Evolutionary conservation across 2,329 filamentous ascomycete genomes (phyloP), one percentile per base, ranked within the genome.

Genomic region (Diaporthe sp.): DNA sequence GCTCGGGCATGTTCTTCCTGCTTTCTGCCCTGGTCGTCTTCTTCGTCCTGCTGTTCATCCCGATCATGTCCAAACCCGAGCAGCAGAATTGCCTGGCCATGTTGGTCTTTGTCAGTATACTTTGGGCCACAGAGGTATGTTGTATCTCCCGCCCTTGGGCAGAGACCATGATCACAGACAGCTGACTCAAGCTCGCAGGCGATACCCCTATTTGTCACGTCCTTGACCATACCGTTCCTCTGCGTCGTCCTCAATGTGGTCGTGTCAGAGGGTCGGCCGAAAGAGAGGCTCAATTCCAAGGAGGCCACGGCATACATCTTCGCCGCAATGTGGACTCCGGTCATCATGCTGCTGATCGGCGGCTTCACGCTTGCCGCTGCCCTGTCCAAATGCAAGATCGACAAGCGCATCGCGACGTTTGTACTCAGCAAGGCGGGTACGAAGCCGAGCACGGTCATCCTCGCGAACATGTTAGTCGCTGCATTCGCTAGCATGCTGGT

Each of bases 401-500:
- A 98, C 77, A 98, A 98, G 85, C 94, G 97, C 82, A 95, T 99
- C 86, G 97, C 97, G 2, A 98, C 96, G 1, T 95, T 98, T 80
- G 94, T 99, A 39, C 89, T 99, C 46, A 98, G 95, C 87, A 98
- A 98, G 86, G 97, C 97, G 12, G 97, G 97, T 9, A 98, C 97
- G 4, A 94, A 93, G 80, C 97, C 97, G 13, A 90, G 93, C 73
- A 96, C 94, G 3, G 97, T 99, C 4, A 89, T 99, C 6, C 85
- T 99, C n/a, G 97, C 96, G 72, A 98, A 96, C 86, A 99, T 99
- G 97, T 96, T 98, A 80, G 97, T 99, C 57, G 96, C 96, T 73
- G 97, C 97, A 81, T 97, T 99, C 83, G 94, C 97, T 12, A 98
- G 95, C 80, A 99, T 99, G 97, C 95, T 98, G 89, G 98, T 99